Evolutionary conservation across 176 grass and related monocot genomes (phyloP), one percentile per base, ranked within the genome.

Genomic region (Oryza australiensis): DNA sequence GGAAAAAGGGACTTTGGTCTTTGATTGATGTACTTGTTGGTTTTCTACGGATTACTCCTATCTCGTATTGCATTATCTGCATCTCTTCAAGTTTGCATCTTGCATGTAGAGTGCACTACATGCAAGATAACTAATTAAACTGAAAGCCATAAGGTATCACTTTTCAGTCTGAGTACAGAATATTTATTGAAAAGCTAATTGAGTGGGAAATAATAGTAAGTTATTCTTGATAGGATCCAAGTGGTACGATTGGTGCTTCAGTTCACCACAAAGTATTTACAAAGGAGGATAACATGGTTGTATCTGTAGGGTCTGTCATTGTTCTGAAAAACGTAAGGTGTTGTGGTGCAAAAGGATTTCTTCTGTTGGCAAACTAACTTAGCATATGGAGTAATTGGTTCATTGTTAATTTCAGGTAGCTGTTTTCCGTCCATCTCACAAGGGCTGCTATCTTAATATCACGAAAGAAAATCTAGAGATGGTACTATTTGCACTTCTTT

Each of bases 271-370:
- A 86, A 82, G 89, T 80, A 20, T 20, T 89, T 42, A 63, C 60
- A 8, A 62, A 83, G 18, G 70, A 66, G 27, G 87, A 73, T 72
- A 74, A 45, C 3, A 55, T 45, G 3, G 68, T 84, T 82, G 84
- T 94, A 48, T 85, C 92, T 12, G 35, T 85, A 29, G 89, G 88
- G 1, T 91, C 66, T 77, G 80, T 78, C n/a, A 43, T 94, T 40
- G 8, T 94, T 75, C 81, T 94, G 6, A 74, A 71, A 42, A 59
- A 91, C 69, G 92, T 93, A 12, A 62, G 62, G 13, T 48, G 38
- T 51, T 48, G 24, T 28, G 20, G 24, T 80, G 29, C 5, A 53
- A 57, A 9, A 55, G 1, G 46, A 43, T 34, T 62, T 66, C 10
- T 73, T 76, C 60, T 80, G 24, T 18, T 82, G 29, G 73, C 42